Percentiles rank a stretch among this genome's conserved stretches.
These are phyloP conservation scores for Funneliformis caledonium DNA, from an alignment of 371 early-diverging fungal genomes.

Conservation along the genomic window DNA sequence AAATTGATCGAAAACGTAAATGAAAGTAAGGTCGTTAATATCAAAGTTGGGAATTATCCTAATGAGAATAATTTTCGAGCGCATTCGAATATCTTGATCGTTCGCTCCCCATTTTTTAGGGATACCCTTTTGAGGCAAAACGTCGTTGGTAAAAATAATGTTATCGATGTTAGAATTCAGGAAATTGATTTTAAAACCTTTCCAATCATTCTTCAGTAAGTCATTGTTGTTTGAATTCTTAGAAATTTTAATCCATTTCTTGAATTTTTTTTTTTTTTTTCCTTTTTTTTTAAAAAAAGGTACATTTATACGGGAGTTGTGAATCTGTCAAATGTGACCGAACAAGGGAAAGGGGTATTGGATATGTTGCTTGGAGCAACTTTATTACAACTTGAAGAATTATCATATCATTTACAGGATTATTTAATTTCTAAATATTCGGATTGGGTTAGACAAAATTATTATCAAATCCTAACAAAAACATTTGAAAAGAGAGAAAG, in stretches of 20 bases:
- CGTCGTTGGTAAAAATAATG: background rate
- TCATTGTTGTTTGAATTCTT: no score
- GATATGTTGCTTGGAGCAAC: background rate
- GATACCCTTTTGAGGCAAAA: background rate
- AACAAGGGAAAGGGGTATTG: background rate
- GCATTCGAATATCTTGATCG: background rate
- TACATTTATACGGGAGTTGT: slow-evolving; percentile 32
- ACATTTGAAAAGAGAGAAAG: background rate
- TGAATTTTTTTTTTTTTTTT: no score
- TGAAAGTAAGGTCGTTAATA: slow-evolving; percentile 9
- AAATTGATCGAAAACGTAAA: background rate
- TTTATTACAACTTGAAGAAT: slow-evolving; percentile 14
- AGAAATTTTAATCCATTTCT: no score
- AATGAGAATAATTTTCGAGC: background rate
- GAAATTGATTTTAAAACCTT: background rate
- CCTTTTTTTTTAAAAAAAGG: background rate
- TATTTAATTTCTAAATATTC: slow-evolving; percentile 20
- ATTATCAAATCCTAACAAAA: background rate
- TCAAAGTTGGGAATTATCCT: slow-evolving; percentile 4
- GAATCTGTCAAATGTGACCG: background rate
- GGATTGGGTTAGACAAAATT: slow-evolving; percentile 14
- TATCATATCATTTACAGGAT: slow-evolving; percentile 11
- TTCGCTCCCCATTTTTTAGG: slow-evolving; percentile 7
- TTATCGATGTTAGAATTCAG: background rate
- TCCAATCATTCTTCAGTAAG: background rate